Conservation (phyloP, 2,329 filamentous ascomycete species). For the Talaromyces sp. region DNA sequence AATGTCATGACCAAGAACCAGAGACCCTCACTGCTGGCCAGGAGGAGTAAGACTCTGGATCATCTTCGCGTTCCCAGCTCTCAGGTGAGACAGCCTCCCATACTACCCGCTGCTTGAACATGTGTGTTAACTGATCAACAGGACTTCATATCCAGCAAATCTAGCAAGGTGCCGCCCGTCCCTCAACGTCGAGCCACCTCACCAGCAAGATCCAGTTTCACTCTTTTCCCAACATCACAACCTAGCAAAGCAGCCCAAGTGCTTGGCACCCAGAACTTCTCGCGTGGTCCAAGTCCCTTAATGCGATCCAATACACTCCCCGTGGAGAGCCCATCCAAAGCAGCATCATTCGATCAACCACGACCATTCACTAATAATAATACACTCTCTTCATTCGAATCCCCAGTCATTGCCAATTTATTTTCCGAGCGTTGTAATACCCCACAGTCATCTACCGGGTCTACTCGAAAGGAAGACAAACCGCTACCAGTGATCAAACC, state of each 20-base stretch:
- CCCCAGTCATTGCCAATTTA: conserved; percentile 11
- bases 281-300: conserved; percentile 29
- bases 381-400: conserved; percentile 15
- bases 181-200: conserved; percentile 42
- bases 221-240: conserved; percentile 41
- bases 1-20: conserved; percentile 62
- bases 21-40: conserved; percentile 34
- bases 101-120: background rate
- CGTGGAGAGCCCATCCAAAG: conserved; percentile 20
- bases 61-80: conserved; percentile 59
- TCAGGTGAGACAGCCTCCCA: conserved; percentile 31
- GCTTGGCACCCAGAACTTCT: conserved; percentile 36
- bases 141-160: conserved; percentile 16
- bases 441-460: conserved; percentile 8
- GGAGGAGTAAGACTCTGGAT: conserved; percentile 42
- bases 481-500: conserved; percentile 25
- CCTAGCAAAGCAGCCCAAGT: conserved; percentile 34
- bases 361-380: conserved; percentile 10
- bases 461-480: conserved; percentile 18
- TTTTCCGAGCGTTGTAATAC: conserved; percentile 15
- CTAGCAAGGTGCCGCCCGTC: conserved; percentile 14
- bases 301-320: conserved; percentile 27
- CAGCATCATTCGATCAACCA: conserved; percentile 7
- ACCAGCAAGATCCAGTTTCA: conserved; percentile 39
- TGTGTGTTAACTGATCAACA: background rate